Percentiles rank a stretch among this genome's conserved stretches.
Evolutionary conservation across 129 eudicot genomes (phyloP).

Genomic region (Kitagawia praeruptora): DNA sequence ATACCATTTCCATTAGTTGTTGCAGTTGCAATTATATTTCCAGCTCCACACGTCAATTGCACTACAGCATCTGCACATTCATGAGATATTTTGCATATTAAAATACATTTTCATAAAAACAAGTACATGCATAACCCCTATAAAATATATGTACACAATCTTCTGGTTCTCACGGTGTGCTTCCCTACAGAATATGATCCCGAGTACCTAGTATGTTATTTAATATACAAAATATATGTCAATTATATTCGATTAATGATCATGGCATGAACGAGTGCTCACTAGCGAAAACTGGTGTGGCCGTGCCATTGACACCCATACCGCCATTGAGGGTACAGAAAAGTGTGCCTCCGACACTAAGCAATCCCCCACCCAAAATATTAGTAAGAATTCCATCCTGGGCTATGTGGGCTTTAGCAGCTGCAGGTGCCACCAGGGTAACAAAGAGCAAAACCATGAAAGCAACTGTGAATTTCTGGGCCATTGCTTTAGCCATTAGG

Average conservation of each 20-base stretch:
- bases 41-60: slow-evolving; percentile 25
- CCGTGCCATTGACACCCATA: background rate
- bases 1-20: slow-evolving; percentile 23
- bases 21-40: slow-evolving; percentile 21
- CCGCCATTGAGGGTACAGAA: background rate
- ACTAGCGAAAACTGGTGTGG: background rate
- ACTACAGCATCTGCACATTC: slow-evolving; percentile 36
- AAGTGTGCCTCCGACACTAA: background rate
- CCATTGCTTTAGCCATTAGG: background rate
- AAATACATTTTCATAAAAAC: too few species aligned
- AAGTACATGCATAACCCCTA: background rate
- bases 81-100: background rate
- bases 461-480: background rate
- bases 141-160: too few species aligned
- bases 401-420: background rate
- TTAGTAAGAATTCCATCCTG: background rate
- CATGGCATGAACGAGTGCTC: background rate
- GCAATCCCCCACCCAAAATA: background rate
- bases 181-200: too few species aligned
- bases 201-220: too few species aligned
- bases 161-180: too few species aligned
- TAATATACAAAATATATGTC: background rate
- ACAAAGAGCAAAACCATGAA: background rate
- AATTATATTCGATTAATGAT: background rate
- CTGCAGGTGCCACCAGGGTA: background rate